Evolutionary conservation across 495 filamentous ascomycete genomes (phyloP), one percentile per base, ranked within the genome.

Genomic region (Pseudomonodictys pantanalensis): DNA sequence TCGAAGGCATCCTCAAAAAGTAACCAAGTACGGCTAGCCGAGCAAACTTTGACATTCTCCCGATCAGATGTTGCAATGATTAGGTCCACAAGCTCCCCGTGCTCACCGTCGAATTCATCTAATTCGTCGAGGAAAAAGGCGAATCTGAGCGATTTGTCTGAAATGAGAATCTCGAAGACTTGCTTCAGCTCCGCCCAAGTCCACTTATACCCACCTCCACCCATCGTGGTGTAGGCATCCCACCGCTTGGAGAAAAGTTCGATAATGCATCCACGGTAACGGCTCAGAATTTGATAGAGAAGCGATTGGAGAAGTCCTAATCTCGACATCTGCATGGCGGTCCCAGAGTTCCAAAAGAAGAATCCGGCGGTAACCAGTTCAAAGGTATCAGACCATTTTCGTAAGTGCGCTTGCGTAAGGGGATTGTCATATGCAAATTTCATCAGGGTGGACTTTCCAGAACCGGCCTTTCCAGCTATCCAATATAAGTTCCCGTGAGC

Each of bases 371-470:
- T 51, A 20, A 65, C 41, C 6, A 65, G 35, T 18, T 33, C 44
- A 12, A 33, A 42, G 15, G 1, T 15, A 0, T 30, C 28, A 20
- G 54, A 54, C 54, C 55, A 64, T 17, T 26, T 6, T 0, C 22
- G 41, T 6, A 64, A 50, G 18, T 23, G 10, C 28, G 45, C 9
- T 6, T 23, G 30, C 8, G 62, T 65, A n/a, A 42, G 49, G 0
- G 35, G 12, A 49, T 65, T 39, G 0, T 0, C 20, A 23, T 56
- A 41, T 12, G 60, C 32, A 23, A 51, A 65, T 44, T 65, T 65
- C 62, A 65, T 65, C 15, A 65, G 26, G 2, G 62, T 65, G 10
- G 62, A 60, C 42, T 65, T 65, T 9, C 62, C 62, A 0, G 50
- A 35, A 12, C 48, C 57, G 1, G 62, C 42, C 28, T 65, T 65